These are phyloP conservation scores for Cryptococcus hybrid DNA, from an alignment of 1,284 basidiomycete species.

Conservation along the genomic window DNA sequence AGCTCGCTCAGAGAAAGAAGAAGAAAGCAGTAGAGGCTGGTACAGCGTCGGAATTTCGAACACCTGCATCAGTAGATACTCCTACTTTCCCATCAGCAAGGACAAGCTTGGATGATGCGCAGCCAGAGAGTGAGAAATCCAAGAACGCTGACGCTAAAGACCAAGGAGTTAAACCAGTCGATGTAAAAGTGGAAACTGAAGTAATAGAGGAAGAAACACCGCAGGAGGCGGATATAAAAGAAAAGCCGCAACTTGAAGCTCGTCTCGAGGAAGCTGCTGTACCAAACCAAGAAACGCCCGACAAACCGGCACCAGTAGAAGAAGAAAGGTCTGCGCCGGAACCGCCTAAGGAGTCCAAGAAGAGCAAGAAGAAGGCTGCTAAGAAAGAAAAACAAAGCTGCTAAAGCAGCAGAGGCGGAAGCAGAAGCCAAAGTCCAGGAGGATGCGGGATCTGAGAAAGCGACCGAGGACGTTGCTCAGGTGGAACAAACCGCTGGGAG, in stretches of 20 bases:
- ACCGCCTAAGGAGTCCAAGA: constrained; percentile 1
- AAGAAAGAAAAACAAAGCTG: constrained; percentile 5
- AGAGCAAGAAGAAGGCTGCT: constrained; percentile 10
- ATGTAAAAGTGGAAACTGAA: neutral
- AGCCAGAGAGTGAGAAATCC: constrained; percentile 2
- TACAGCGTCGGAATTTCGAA: constrained; percentile 5
- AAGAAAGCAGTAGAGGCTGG: constrained; percentile 19
- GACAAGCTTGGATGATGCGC: constrained; percentile 17
- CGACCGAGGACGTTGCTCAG: neutral
- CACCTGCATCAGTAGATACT: constrained; percentile 17
- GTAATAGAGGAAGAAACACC: neutral
- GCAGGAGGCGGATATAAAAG: neutral
- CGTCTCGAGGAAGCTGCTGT: neutral
- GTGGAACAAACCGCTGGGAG: too few species aligned
- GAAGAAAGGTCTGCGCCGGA: neutral
- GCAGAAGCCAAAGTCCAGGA: neutral
- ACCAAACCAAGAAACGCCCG: neutral
- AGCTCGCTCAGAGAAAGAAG: constrained; percentile 28
- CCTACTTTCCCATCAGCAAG: constrained; percentile 23
- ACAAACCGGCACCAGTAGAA: neutral
- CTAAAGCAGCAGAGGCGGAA: constrained; percentile 1
- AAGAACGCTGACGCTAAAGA: neutral
- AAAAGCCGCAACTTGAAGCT: neutral
- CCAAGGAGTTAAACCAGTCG: neutral
- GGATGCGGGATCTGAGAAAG: neutral